Percentiles rank a stretch among this genome's conserved stretches.
Evolutionary conservation across 495 filamentous ascomycete species (phyloP).

Genomic region (Wilcoxina mikolae): DNA sequence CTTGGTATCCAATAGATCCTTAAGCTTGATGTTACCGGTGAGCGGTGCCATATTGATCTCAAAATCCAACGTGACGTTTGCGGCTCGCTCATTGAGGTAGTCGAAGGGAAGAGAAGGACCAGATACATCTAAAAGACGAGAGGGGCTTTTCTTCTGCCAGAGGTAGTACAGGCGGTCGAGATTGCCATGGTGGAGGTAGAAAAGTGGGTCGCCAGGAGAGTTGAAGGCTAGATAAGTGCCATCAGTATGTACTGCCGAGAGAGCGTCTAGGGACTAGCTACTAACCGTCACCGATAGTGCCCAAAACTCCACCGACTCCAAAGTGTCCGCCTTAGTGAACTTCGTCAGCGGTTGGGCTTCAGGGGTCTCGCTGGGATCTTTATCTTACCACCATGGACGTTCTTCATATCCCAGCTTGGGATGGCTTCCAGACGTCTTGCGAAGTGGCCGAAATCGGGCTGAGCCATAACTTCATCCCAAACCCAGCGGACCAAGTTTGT

Average conservation of each 20-base stretch:
- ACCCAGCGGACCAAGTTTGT: conserved; percentile 4
- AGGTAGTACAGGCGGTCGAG: conserved; percentile 39
- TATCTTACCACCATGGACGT: conserved; percentile 48
- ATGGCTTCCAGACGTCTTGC: not conserved
- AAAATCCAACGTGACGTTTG: conserved; percentile 31
- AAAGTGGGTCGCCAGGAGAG: conserved; percentile 37
- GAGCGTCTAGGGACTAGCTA: too few relatives aligned
- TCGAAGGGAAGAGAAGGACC: conserved; percentile 29
- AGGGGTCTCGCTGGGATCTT: too few relatives aligned
- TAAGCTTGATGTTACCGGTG: conserved; percentile 8
- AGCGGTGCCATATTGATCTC: conserved; percentile 23
- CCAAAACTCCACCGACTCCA: conserved; percentile 36
- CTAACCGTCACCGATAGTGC: conserved; percentile 10
- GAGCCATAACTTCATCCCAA: conserved; percentile 10
- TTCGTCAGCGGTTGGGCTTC: too few relatives aligned
- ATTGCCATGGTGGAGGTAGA: conserved; percentile 39
- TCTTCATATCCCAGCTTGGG: conserved; percentile 15
- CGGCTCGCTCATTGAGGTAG: conserved; percentile 20
- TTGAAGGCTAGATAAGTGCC: conserved; percentile 6
- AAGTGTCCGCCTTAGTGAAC: conserved; percentile 55
- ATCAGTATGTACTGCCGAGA: conserved; percentile 14
- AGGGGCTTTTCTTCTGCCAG: conserved; percentile 35
- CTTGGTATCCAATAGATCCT: conserved; percentile 20
- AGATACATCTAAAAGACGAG: conserved; percentile 26
- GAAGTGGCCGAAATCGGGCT: not conserved